These are phyloP conservation scores for Acanthamoeba lenticulata DNA, from an alignment of 208 protist species.

Conservation along the genomic window DNA sequence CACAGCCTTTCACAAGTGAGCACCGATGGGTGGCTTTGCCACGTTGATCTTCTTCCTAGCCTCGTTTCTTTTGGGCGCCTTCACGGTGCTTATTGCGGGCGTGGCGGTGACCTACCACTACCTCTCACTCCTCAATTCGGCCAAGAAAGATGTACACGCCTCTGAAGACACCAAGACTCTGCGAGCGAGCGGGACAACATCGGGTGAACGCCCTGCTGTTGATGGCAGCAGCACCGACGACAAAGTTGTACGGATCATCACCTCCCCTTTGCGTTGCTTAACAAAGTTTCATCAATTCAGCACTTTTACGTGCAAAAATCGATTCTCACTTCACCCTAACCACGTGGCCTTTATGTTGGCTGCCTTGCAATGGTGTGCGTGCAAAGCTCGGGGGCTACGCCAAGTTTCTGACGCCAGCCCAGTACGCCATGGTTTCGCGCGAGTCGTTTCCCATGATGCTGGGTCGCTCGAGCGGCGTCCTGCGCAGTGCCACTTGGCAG, in stretches of 20 bases:
- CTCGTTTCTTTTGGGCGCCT: conserved; percentile 19
- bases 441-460: conserved; percentile 46
- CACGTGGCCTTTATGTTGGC: neutral
- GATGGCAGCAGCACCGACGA: neutral
- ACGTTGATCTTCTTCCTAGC: conserved; percentile 15
- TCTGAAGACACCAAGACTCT: neutral
- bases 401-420: neutral
- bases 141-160: neutral
- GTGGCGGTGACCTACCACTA: conserved; percentile 24
- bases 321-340: neutral
- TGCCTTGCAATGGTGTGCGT: neutral
- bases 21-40: neutral
- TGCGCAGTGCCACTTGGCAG: neutral
- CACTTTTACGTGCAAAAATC: neutral
- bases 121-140: neutral
- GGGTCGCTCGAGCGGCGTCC: neutral
- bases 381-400: neutral
- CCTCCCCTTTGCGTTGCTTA: neutral
- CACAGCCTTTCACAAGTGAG: neutral
- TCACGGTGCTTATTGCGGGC: conserved; percentile 13
- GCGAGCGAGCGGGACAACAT: neutral
- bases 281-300: neutral
- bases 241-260: neutral
- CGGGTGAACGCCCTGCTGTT: neutral
- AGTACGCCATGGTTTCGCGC: neutral